Evolutionary conservation across 108 stramenopile genomes (phyloP), one percentile per base, ranked within the genome.

Genomic region (Nitzschia sp.): DNA sequence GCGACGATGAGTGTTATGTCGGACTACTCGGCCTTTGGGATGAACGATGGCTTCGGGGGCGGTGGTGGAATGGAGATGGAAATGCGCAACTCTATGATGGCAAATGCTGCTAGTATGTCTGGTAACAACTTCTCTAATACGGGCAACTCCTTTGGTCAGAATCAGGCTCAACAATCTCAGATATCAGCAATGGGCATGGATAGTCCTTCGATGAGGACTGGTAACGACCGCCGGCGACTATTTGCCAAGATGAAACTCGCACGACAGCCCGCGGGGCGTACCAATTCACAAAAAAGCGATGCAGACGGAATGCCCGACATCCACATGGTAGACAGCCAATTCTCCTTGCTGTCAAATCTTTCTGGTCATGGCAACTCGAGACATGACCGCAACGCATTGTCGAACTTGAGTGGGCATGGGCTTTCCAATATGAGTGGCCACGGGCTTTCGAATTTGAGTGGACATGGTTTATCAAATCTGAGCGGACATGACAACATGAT

Each of bases 221-320:
- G 26, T 17, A 52, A 58, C 22, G 73, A 80, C 29, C 76, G 81
- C 22, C 67, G 81, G 2, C 60, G 69, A 11, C 35, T 69, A 21
- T 77, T 82, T 61, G 76, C 72, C 22, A 55, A 36, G 21, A 82
- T 82, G 81, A 82, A 82, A 36, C 75, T 56, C 50, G 11, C 53
- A 22, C 53, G 80, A 58, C 75, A 63, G n/a, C 45, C 74, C 13
- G 57, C 58, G 19, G 59, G 47, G 8, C 9, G 36, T 25, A 25
- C 38, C 2, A 66, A 22, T 22, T 48, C 32, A 33, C 22, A 19
- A 48, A 2, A 38, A 25, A 67, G 44, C 13, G 46, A 30, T 21
- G 28, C 26, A 28, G 76, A 77, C 61, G 72, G 72, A 19, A 82
- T 82, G 81, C 76, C 80, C 9, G 82, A 83, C 44, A 57, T 83